phyloP scores from a whole-genome alignment of 306 rosid genomes.

The Malus orientalis region DNA sequence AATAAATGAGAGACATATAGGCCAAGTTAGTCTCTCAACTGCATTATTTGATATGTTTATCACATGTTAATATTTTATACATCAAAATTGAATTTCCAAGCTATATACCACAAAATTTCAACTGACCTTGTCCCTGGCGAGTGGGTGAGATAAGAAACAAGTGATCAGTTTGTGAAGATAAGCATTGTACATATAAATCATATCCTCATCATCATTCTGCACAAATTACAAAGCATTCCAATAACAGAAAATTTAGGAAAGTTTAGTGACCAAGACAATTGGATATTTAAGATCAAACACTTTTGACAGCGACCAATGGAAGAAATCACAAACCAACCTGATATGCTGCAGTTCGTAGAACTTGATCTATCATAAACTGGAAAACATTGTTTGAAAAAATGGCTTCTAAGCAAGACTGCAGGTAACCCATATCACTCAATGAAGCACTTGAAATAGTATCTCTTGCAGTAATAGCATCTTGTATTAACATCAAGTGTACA shows the following conservation, averaged over 20 bases:
- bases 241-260: slow-evolving; percentile 8
- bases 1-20: neutral
- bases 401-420: slow-evolving; percentile 66
- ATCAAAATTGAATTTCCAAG: neutral
- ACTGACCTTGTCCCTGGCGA: slow-evolving; percentile 92
- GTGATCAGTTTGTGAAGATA: slow-evolving; percentile 83
- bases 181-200: slow-evolving; percentile 89
- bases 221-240: slow-evolving; percentile 14
- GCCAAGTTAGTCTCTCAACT: neutral
- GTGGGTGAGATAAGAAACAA: slow-evolving; percentile 82
- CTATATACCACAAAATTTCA: neutral
- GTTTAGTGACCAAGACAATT: neutral
- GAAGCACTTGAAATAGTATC: slow-evolving; percentile 56
- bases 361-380: slow-evolving; percentile 70
- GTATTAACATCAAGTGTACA: slow-evolving; percentile 79
- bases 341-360: slow-evolving; percentile 78
- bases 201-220: slow-evolving; percentile 95
- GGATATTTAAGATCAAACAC: neutral
- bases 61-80: neutral
- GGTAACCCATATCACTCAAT: slow-evolving; percentile 50
- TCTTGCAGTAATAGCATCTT: slow-evolving; percentile 49
- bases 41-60: neutral
- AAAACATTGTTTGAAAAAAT: slow-evolving; percentile 77
- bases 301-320: neutral
- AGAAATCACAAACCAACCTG: slow-evolving; percentile 48